A percentile compares a stretch with the other conserved stretches of the same genome.
These are phyloP conservation scores for Caryopteris hybrid DNA, from an alignment of 305 asterid species.

Conservation along the genomic window DNA sequence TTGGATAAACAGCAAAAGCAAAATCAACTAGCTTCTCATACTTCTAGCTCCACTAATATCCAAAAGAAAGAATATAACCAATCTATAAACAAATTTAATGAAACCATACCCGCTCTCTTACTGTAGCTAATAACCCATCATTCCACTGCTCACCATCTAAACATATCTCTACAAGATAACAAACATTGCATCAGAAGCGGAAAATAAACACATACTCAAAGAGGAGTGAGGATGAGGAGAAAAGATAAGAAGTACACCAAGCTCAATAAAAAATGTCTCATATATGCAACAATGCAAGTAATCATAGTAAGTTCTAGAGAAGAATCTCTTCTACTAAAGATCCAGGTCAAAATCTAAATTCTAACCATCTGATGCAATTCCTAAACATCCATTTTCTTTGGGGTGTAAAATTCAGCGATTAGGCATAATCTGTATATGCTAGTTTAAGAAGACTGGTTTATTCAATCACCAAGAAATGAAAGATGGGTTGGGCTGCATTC, in stretches of 20 bases:
- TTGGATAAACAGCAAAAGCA: not conserved
- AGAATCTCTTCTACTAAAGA: slow-evolving; percentile 6
- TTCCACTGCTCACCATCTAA: slow-evolving; percentile 99
- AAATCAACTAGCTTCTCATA: not conserved
- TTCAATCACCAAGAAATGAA: no score
- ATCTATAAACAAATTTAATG: not conserved
- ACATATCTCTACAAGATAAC: slow-evolving; percentile 59
- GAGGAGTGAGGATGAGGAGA: not conserved
- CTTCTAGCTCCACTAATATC: not conserved
- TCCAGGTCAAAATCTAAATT: not conserved
- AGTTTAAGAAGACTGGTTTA: not conserved
- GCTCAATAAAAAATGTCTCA: not conserved
- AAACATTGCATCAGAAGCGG: slow-evolving; percentile 17
- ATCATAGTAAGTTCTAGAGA: not conserved
- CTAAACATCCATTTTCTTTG: not conserved
- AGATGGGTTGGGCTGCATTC: not conserved
- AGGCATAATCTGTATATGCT: not conserved
- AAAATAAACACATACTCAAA: not conserved
- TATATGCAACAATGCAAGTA: not conserved
- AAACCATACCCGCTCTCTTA: slow-evolving; percentile 82
- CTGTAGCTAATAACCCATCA: slow-evolving; percentile 92
- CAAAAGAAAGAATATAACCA: slow-evolving; percentile 15
- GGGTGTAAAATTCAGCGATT: not conserved
- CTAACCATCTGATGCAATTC: slow-evolving; percentile 6
- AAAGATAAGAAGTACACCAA: slow-evolving; percentile 10